These are phyloP conservation scores for Solanum sparsipilum DNA, from an alignment of 257 asterid species.

Conservation along the genomic window DNA sequence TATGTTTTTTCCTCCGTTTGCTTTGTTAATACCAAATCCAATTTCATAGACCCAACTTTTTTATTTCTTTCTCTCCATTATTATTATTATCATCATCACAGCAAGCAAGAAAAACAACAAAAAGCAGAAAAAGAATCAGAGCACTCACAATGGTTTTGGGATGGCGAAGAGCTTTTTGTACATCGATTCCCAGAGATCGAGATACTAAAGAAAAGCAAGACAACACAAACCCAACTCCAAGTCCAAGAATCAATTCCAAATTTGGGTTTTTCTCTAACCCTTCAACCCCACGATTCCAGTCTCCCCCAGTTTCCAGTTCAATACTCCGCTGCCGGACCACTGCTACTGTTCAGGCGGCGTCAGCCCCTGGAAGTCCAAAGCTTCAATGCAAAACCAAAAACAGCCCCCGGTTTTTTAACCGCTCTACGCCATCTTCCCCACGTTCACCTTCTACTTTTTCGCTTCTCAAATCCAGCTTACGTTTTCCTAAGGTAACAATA, in stretches of 20 bases:
- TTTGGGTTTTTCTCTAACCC: slow-evolving; percentile 67
- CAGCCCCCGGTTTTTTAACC: slow-evolving; percentile 52
- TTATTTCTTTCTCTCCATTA: not conserved
- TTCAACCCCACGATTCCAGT: slow-evolving; percentile 70
- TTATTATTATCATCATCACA: not conserved
- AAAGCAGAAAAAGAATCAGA: not conserved
- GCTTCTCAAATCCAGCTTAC: slow-evolving; percentile 54
- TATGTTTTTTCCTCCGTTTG: not conserved
- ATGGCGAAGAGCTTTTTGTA: slow-evolving; percentile 94
- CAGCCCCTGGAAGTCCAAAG: slow-evolving; percentile 29
- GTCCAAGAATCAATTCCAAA: slow-evolving; percentile 30
- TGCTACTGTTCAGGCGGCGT: not conserved
- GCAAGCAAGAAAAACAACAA: not conserved
- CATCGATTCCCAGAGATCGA: slow-evolving; percentile 65
- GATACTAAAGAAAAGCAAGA: slow-evolving; percentile 11
- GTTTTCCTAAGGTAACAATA: slow-evolving; percentile 43
- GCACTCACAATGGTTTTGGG: slow-evolving; percentile 61
- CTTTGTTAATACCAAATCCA: not conserved
- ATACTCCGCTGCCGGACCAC: slow-evolving; percentile 48
- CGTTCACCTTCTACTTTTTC: slow-evolving; percentile 85
- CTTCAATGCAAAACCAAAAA: slow-evolving; percentile 53
- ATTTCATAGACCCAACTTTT: not conserved
- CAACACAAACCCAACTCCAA: slow-evolving; percentile 29
- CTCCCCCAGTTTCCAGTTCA: slow-evolving; percentile 38
- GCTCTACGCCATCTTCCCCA: slow-evolving; percentile 83